These are phyloP conservation scores for Mycena haematopus DNA, from an alignment of 768 basidiomycete genomes.

Conservation along the genomic window DNA sequence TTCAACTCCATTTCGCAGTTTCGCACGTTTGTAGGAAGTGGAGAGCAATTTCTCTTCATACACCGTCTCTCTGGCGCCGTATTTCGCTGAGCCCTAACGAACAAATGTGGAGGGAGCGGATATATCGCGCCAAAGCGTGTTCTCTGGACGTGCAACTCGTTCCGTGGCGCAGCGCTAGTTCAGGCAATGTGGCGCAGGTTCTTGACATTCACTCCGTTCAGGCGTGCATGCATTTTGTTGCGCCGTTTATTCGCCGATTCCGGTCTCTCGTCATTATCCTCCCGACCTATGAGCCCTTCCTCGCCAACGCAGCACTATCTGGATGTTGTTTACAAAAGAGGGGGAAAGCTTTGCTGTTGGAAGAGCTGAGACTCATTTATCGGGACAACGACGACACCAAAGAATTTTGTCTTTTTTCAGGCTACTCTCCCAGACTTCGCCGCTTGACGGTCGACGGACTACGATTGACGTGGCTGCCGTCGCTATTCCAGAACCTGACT, in stretches of 20 bases:
- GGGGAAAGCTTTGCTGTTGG: slow-evolving; percentile 50
- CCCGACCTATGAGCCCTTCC: slow-evolving; percentile 59
- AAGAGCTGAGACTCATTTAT: slow-evolving; percentile 63
- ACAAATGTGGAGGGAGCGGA: slow-evolving; percentile 68
- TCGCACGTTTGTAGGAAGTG: slow-evolving; percentile 76
- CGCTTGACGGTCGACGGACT: slow-evolving; percentile 68
- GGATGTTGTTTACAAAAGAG: slow-evolving; percentile 49
- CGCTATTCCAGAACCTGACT: slow-evolving; percentile 65
- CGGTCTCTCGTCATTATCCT: slow-evolving; percentile 69
- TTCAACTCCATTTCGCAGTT: slow-evolving; percentile 43
- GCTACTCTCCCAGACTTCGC: slow-evolving; percentile 61
- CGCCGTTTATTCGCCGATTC: slow-evolving; percentile 59
- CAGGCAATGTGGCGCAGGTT: slow-evolving; percentile 29
- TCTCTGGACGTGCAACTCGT: slow-evolving; percentile 64
- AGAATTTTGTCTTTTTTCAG: slow-evolving; percentile 69
- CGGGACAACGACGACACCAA: slow-evolving; percentile 73
- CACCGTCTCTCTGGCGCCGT: slow-evolving; percentile 69
- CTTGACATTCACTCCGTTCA: slow-evolving; percentile 52
- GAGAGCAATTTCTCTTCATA: slow-evolving; percentile 65
- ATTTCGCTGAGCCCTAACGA: slow-evolving; percentile 56
- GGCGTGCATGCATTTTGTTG: slow-evolving; percentile 65
- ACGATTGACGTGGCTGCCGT: slow-evolving; percentile 66
- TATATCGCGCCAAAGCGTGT: slow-evolving; percentile 64
- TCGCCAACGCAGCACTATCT: slow-evolving; percentile 74
- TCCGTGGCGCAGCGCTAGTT: slow-evolving; percentile 38